These are phyloP conservation scores for Vinca minor DNA, from an alignment of 257 asterid species.

Conservation along the genomic window DNA sequence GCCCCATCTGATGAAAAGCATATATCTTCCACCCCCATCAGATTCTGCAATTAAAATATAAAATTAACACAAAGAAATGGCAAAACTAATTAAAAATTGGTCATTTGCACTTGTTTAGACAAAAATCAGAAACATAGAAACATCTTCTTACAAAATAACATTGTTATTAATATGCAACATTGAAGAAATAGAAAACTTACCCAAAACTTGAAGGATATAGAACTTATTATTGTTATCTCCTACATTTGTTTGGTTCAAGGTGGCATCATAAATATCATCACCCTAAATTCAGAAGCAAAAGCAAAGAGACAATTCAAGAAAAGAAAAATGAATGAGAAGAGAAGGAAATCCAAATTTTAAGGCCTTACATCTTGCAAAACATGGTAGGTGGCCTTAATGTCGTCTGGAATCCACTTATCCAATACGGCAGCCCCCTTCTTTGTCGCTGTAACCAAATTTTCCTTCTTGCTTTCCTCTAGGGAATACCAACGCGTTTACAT, in stretches of 20 bases:
- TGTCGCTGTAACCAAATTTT: slow-evolving; percentile 51
- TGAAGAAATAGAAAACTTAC: slow-evolving; percentile 26
- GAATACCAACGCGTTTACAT: not conserved
- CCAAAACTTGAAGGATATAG: slow-evolving; percentile 66
- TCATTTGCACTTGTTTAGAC: not conserved
- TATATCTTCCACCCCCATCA: slow-evolving; percentile 63
- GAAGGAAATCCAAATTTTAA: not conserved
- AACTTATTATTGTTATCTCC: slow-evolving; percentile 86
- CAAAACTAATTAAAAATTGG: not conserved
- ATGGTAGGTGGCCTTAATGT: slow-evolving; percentile 68
- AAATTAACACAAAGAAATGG: not conserved
- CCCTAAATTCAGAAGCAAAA: slow-evolving; percentile 38
- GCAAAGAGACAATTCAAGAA: not conserved
- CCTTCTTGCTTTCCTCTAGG: slow-evolving; percentile 17
- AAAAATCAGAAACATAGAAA: not conserved
- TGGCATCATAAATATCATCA: slow-evolving; percentile 76
- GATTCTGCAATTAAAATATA: slow-evolving; percentile 48
- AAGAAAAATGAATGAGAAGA: not conserved
- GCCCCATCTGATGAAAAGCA: slow-evolving; percentile 85
- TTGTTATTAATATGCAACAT: not conserved
- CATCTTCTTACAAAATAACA: not conserved
- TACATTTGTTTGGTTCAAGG: slow-evolving; percentile 85
- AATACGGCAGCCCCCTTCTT: slow-evolving; percentile 81
- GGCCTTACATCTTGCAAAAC: slow-evolving; percentile 63
- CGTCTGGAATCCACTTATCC: slow-evolving; percentile 67